Percentiles rank a stretch among this genome's conserved stretches.
Conservation (phyloP, 2,329 filamentous ascomycete species). For the Lithohypha guttulata region DNA sequence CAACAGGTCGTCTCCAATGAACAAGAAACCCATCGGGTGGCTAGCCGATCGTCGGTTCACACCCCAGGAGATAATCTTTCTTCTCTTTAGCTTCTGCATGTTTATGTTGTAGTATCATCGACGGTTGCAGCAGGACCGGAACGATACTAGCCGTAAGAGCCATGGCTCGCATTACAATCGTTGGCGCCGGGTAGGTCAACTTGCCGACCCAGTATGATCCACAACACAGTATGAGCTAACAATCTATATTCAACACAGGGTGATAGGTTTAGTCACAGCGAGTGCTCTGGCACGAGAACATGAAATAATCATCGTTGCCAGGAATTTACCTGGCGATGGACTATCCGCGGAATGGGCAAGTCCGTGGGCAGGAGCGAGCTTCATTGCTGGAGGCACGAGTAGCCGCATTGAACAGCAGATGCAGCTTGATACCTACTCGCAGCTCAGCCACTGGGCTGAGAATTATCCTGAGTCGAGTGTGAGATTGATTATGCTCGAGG, state of each 20-base stretch:
- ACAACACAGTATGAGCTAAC: too few relatives aligned
- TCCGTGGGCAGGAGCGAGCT: conserved; percentile 28
- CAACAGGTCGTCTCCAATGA: too few relatives aligned
- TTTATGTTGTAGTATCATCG: too few relatives aligned
- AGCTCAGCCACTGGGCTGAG: conserved; percentile 7
- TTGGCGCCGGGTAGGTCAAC: neutral
- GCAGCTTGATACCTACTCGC: conserved; percentile 19
- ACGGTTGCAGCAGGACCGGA: too few relatives aligned
- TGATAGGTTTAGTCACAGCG: conserved; percentile 23
- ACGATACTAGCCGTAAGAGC: too few relatives aligned
- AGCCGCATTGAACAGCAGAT: conserved; percentile 21
- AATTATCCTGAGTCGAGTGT: conserved; percentile 9
- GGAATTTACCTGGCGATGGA: conserved; percentile 25
- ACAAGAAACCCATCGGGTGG: too few relatives aligned
- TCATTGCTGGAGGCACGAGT: conserved; percentile 19
- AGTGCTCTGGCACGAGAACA: conserved; percentile 21
- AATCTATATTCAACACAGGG: neutral
- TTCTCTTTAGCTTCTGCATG: too few relatives aligned
- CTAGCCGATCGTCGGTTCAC: too few relatives aligned
- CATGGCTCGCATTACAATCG: neutral
- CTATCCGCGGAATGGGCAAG: conserved; percentile 24
- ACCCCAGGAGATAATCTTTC: too few relatives aligned
- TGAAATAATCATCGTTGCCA: conserved; percentile 27
- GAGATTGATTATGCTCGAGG: conserved; percentile 7
- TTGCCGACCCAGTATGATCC: too few relatives aligned